Evolutionary conservation across 257 asterid genomes (phyloP), one percentile per base, ranked within the genome.

Genomic region (Vinca minor): DNA sequence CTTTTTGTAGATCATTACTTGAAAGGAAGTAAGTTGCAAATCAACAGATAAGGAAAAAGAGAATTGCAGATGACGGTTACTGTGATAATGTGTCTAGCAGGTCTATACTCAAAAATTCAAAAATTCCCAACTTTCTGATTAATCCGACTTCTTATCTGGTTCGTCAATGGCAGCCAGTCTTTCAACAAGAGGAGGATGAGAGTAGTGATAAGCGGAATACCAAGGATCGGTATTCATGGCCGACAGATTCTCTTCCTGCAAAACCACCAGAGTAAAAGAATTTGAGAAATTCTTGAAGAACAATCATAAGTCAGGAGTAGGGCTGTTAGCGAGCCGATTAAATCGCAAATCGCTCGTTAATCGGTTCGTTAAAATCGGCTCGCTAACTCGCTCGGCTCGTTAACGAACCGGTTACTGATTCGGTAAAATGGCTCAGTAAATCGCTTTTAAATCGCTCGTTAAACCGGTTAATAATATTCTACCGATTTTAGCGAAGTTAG

Each of bases 121-220:
- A n/a, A 29, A 31, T 42, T 28, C 4, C 17, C 2, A 26, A 28
- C 20, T 18, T 28, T 29, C 25, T 31, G n/a, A 42, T 82, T 84
- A 91, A 68, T 87, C 87, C 0, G 84, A 65, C 87, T 91, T 91
- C 68, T 91, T 91, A 26, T 83, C 89, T n/a, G 83, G 49, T 72
- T 74, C 71, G 39, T 91, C 98, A 18, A 91, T 81, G 18, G 96
- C 96, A 42, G 94, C 86, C 78, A 92, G 72, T 69, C 98, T 84
- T 66, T 92, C 98, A 17, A 92, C 97, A 26, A 92, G 80, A 14
- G 96, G 98, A 70, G 98, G 98, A 73, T 92, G 98, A 21, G 98
- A 92, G 64, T 87, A 85, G 76, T 92, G 97, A 77, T 92, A 92
- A 28, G 98, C 98, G 3, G 98, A 92, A 73, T 89, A 89, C 97